Percentiles rank a stretch among this genome's conserved stretches.
phyloP scores from a whole-genome alignment of 1,284 basidiomycete genomes.

The Leccinum solheimii region DNA sequence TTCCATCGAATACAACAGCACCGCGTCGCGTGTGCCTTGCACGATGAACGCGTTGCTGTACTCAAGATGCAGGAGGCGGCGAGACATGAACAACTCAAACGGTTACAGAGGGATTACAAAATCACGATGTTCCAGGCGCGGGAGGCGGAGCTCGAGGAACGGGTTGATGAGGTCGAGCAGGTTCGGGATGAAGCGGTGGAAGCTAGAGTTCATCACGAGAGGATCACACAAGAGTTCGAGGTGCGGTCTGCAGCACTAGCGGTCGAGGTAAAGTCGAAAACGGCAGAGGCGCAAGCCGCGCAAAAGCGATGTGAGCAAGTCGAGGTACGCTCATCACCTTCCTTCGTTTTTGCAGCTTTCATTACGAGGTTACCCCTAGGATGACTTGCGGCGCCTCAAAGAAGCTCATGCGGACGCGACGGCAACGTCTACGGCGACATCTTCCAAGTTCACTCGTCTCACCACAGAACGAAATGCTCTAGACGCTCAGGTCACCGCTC shows the following conservation, averaged over 20 bases:
- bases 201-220: conserved; percentile 27
- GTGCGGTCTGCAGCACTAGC: conserved; percentile 35
- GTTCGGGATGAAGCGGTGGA: conserved; percentile 39
- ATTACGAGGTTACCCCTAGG: conserved; percentile 30
- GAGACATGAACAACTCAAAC: conserved; percentile 54
- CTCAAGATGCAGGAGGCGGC: conserved; percentile 53
- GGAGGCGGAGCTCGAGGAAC: conserved; percentile 57
- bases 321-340: conserved; percentile 38
- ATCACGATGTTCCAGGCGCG: conserved; percentile 63
- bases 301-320: conserved; percentile 45
- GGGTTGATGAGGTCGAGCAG: conserved; percentile 47
- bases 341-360: not conserved
- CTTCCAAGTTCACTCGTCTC: conserved; percentile 55
- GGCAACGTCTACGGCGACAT: conserved; percentile 44
- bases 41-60: conserved; percentile 48
- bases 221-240: conserved; percentile 33
- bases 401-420: conserved; percentile 50
- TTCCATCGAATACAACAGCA: conserved; percentile 65
- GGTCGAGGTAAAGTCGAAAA: conserved; percentile 41
- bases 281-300: conserved; percentile 37
- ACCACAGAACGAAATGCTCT: conserved; percentile 58
- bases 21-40: conserved; percentile 50
- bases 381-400: conserved; percentile 44
- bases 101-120: conserved; percentile 60
- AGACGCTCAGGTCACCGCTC: conserved; percentile 50